A percentile compares a stretch with the other conserved stretches of the same genome.
Evolutionary conservation across 257 asterid genomes (phyloP).

Genomic region (Leonotis leonurus): DNA sequence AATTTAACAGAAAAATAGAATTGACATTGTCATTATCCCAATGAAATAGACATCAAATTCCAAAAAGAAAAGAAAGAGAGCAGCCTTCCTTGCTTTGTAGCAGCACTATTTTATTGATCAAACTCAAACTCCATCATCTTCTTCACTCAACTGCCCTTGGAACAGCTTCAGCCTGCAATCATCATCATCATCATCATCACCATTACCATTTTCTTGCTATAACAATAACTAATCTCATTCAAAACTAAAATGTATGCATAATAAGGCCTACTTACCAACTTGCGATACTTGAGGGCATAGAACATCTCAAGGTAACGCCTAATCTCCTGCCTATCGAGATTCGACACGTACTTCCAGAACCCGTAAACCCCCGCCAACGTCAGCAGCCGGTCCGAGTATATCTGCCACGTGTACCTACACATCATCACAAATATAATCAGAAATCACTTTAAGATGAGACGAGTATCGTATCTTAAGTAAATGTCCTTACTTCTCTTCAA

Average conservation of each 20-base stretch:
- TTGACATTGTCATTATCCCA: neutral
- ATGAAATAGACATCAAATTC: neutral
- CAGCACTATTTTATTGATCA: conserved; percentile 3
- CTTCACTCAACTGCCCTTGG: conserved; percentile 64
- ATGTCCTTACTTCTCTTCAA: conserved; percentile 59
- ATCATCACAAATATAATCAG: neutral
- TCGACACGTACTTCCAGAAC: conserved; percentile 82
- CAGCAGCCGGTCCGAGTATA: conserved; percentile 74
- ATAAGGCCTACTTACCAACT: conserved; percentile 47
- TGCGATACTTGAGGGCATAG: conserved; percentile 72
- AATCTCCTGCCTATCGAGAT: conserved; percentile 78
- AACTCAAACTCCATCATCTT: neutral
- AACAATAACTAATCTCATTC: no score
- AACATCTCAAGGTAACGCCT: conserved; percentile 92
- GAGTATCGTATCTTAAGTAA: no score
- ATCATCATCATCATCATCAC: no score
- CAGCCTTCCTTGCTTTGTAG: conserved; percentile 1
- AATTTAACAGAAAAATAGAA: neutral
- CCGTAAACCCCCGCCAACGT: conserved; percentile 91
- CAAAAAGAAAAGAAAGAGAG: neutral
- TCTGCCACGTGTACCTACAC: conserved; percentile 82
- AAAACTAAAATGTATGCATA: neutral
- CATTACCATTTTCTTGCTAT: neutral
- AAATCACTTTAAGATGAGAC: neutral
- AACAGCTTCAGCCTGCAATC: conserved; percentile 70